Evolutionary conservation across 371 early-diverging fungal genomes (phyloP).

Genomic region (Mycotypha africana): DNA sequence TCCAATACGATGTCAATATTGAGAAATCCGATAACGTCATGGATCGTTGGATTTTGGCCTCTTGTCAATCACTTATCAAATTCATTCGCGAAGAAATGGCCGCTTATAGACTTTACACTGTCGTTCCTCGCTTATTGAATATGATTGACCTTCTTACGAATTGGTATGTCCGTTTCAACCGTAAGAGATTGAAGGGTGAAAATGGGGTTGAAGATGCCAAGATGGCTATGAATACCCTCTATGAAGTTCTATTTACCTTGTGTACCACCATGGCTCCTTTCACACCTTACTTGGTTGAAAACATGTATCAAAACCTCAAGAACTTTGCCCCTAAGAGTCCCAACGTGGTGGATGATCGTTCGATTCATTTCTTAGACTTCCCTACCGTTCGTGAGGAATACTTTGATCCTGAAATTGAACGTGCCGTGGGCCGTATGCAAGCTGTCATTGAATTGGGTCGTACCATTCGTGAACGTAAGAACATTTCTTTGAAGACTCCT

Average conservation of each 20-base stretch:
- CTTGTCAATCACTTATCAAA: constrained; percentile 88
- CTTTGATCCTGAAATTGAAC: constrained; percentile 94
- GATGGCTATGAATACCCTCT: constrained; percentile 87
- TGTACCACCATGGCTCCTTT: constrained; percentile 97
- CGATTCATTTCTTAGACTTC: constrained; percentile 91
- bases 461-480: constrained; percentile 91
- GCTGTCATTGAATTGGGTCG: constrained; percentile 97
- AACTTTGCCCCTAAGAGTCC: constrained; percentile 56
- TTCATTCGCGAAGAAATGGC: constrained; percentile 92
- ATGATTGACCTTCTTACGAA: constrained; percentile 98
- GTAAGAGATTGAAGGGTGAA: constrained; percentile 96
- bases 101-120: constrained; percentile 96
- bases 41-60: constrained; percentile 98
- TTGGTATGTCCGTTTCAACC: constrained; percentile 99
- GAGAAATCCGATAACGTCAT: constrained; percentile 84
- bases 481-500: constrained; percentile 96
- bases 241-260: constrained; percentile 91
- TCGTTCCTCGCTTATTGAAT: constrained; percentile 85
- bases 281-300: constrained; percentile 98
- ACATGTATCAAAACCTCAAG: constrained; percentile 94
- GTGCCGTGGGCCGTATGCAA: constrained; percentile 94
- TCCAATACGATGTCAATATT: constrained; percentile 66
- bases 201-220: constrained; percentile 82
- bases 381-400: constrained; percentile 92
- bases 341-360: constrained; percentile 71